phyloP scores from a whole-genome alignment of 2,329 filamentous ascomycete species.

The Verticillium nubilum region DNA sequence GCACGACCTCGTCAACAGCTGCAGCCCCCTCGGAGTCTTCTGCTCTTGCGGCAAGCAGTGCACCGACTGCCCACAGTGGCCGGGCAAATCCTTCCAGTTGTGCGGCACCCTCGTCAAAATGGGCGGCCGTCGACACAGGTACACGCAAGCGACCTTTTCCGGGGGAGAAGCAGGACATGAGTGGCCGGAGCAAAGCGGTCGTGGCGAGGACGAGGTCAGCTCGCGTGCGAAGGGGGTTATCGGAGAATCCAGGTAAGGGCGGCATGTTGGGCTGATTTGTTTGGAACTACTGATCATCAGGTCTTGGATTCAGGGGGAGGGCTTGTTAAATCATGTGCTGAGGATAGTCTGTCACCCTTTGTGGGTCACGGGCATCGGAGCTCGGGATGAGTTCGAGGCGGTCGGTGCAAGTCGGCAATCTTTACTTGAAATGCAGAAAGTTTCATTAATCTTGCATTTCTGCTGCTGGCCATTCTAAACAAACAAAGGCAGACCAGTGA shows the following conservation, averaged over 20 bases:
- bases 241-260: slow-evolving; percentile 30
- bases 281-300: too few relatives aligned
- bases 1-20: slow-evolving; percentile 4
- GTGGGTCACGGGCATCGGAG: neutral
- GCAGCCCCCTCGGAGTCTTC: slow-evolving; percentile 1
- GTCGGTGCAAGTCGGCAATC: neutral
- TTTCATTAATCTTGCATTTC: too few relatives aligned
- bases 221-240: slow-evolving; percentile 30
- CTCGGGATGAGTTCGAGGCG: neutral
- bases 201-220: slow-evolving; percentile 28
- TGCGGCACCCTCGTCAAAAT: slow-evolving; percentile 38
- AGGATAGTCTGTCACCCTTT: too few relatives aligned
- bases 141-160: slow-evolving; percentile 28
- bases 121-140: slow-evolving; percentile 28
- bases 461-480: too few relatives aligned
- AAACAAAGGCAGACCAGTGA: too few relatives aligned
- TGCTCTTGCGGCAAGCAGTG: slow-evolving; percentile 22
- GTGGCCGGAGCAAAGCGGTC: slow-evolving; percentile 25
- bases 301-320: too few relatives aligned
- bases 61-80: slow-evolving; percentile 28
- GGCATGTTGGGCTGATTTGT: slow-evolving; percentile 22
- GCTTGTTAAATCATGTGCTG: too few relatives aligned
- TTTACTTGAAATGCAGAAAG: too few relatives aligned
- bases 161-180: slow-evolving; percentile 25
- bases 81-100: slow-evolving; percentile 40